Conservation (phyloP, 1,284 basidiomycete genomes). For the Marasmius sp. region DNA sequence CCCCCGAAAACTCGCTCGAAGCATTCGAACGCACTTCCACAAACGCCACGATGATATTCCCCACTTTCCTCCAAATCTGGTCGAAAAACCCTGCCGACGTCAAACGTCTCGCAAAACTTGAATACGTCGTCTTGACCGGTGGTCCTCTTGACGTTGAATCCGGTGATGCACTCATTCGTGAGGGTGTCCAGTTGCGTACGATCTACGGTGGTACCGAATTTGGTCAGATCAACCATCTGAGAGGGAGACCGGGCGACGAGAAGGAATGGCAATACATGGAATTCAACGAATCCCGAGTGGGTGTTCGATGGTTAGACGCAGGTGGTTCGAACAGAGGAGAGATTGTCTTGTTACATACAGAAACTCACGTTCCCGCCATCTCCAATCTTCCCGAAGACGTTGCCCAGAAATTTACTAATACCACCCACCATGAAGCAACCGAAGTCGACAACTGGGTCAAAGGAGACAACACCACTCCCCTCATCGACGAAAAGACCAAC, state of each 20-base stretch:
- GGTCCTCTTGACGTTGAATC: not conserved
- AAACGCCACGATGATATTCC: slow-evolving; percentile 31
- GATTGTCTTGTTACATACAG: slow-evolving; percentile 1
- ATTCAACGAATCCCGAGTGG: slow-evolving; percentile 17
- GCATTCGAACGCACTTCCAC: slow-evolving; percentile 25
- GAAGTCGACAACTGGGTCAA: not conserved
- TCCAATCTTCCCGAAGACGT: not conserved
- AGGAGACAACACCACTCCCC: not conserved
- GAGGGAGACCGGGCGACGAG: slow-evolving; percentile 12
- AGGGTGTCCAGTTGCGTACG: slow-evolving; percentile 27
- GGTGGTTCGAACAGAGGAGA: not conserved
- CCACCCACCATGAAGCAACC: not conserved
- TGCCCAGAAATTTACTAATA: not conserved
- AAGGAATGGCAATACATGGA: slow-evolving; percentile 29
- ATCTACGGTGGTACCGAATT: slow-evolving; percentile 35
- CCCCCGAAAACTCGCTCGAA: slow-evolving; percentile 32
- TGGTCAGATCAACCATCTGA: slow-evolving; percentile 13
- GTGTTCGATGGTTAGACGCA: slow-evolving; percentile 22
- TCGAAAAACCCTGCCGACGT: slow-evolving; percentile 26
- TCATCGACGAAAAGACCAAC: not conserved
- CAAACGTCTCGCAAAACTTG: slow-evolving; percentile 14
- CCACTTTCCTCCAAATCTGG: slow-evolving; percentile 36
- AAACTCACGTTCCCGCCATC: not conserved
- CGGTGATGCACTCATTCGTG: slow-evolving; percentile 23
- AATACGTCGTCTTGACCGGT: slow-evolving; percentile 20